Conservation (phyloP, 148 eudicot species). For the Nepenthes gracilis region DNA sequence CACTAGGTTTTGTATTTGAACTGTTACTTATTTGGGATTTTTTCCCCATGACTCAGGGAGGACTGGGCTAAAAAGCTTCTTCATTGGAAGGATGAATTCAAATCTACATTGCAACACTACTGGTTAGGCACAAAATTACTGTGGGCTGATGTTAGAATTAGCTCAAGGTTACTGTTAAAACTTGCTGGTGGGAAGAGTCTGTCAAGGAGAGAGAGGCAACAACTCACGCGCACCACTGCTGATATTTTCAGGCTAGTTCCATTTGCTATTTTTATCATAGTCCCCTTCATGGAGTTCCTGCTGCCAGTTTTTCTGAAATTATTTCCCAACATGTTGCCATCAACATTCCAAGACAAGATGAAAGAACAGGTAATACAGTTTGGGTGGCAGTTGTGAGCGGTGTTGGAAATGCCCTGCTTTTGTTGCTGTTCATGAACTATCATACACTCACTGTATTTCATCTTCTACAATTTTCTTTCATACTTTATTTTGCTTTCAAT, state of each 20-base stretch:
- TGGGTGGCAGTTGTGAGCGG: background rate
- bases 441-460: background rate
- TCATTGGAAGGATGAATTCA: slow-evolving; percentile 66
- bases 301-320: slow-evolving; percentile 67
- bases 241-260: slow-evolving; percentile 93
- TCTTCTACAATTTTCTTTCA: too few species aligned
- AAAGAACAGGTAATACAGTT: slow-evolving; percentile 53
- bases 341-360: slow-evolving; percentile 88
- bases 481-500: too few species aligned
- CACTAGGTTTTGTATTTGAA: background rate
- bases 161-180: slow-evolving; percentile 59
- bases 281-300: slow-evolving; percentile 88
- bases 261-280: slow-evolving; percentile 68
- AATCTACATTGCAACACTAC: slow-evolving; percentile 60
- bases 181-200: slow-evolving; percentile 64
- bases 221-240: slow-evolving; percentile 82
- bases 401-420: background rate
- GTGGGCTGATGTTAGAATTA: slow-evolving; percentile 81
- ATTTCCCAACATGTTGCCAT: slow-evolving; percentile 85
- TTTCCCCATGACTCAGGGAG: slow-evolving; percentile 30
- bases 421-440: background rate
- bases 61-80: slow-evolving; percentile 69
- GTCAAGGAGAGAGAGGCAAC: slow-evolving; percentile 83
- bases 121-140: slow-evolving; percentile 80
- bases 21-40: background rate